Evolutionary conservation across 768 basidiomycete species (phyloP), one percentile per base, ranked within the genome.

Genomic region (Lactarius akahatsu): DNA sequence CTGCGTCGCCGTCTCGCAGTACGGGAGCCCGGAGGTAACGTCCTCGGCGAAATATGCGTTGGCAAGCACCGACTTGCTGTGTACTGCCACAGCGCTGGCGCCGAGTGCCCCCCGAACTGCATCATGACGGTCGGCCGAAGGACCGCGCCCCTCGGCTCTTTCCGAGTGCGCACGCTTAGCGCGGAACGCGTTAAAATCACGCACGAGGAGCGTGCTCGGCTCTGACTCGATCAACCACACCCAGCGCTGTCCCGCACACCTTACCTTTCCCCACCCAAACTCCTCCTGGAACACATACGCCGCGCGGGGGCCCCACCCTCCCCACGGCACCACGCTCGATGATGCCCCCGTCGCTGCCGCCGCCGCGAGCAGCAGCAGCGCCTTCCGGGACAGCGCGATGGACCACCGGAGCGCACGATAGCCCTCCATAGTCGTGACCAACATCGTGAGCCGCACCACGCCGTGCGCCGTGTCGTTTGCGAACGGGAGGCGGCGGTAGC

Each of bases 161-260:
- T 28, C 54, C 28, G 62, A n/a, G 18, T 28, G 47, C 2, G 10
- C 16, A 9, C 26, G 26, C 26, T 38, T 32, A 28, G 55, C 55
- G 30, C 55, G 55, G 55, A 56, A 56, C 23, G 3, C 30, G 20
- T 56, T 56, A 28, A 56, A 56, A 10, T 56, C 55, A 18, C 55
- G 55, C 28, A 56, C 30, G 32, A 56, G 2, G 28, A 56, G 55
- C 18, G 30, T 30, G 32, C 26, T n/a, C 26, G 26, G 16, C 16
- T 41, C 41, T 7, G 41, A 41, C 41, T 15, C 13, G 23, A 26
- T 16, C 30, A 18, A 9, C 55, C 55, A 56, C 15, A 56, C 28
- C 55, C 55, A 56, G 16, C 55, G 55, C 28, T 56, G 55, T 56
- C 55, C 55, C n/a, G 55, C 26, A 18, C 55, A 56, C 55, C 15